Evolutionary conservation across 1,284 basidiomycete genomes (phyloP).

Genomic region (Rhodofomes roseus): DNA sequence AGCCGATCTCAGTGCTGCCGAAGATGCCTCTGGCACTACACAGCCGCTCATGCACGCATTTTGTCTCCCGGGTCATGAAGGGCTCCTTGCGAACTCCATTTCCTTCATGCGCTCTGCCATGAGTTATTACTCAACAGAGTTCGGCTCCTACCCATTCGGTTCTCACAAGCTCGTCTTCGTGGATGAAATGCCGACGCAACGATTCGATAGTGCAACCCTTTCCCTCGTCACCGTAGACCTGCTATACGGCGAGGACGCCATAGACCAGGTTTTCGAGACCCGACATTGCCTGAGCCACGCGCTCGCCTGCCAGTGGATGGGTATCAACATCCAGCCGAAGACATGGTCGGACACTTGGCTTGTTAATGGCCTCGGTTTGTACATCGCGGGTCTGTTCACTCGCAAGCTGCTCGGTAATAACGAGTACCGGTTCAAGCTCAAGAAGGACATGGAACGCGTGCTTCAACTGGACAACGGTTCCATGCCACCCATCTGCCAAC

Average conservation of each 20-base stretch:
- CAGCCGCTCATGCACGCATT: slow-evolving; percentile 92
- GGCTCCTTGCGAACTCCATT: slow-evolving; percentile 65
- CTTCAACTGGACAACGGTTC: slow-evolving; percentile 84
- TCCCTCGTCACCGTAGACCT: slow-evolving; percentile 82
- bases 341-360: slow-evolving; percentile 97
- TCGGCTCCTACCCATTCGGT: slow-evolving; percentile 94
- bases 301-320: slow-evolving; percentile 95
- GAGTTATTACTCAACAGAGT: slow-evolving; percentile 89
- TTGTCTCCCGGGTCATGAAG: slow-evolving; percentile 86
- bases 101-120: slow-evolving; percentile 85
- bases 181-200: slow-evolving; percentile 77
- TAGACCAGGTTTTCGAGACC: slow-evolving; percentile 93
- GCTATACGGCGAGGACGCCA: slow-evolving; percentile 84
- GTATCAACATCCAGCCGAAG: slow-evolving; percentile 94
- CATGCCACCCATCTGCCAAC: slow-evolving; percentile 93
- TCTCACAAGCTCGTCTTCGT: slow-evolving; percentile 98
- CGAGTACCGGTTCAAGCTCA: slow-evolving; percentile 93
- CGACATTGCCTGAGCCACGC: slow-evolving; percentile 85
- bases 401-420: slow-evolving; percentile 92
- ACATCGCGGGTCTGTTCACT: slow-evolving; percentile 88
- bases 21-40: slow-evolving; percentile 58
- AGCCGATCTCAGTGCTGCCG: slow-evolving; percentile 50
- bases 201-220: slow-evolving; percentile 84
- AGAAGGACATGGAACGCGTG: slow-evolving; percentile 96
- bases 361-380: slow-evolving; percentile 88